Base-by-base conservation (phyloP, 2,329 filamentous ascomycete genomes). In the Bipolaris oryzae region DNA sequence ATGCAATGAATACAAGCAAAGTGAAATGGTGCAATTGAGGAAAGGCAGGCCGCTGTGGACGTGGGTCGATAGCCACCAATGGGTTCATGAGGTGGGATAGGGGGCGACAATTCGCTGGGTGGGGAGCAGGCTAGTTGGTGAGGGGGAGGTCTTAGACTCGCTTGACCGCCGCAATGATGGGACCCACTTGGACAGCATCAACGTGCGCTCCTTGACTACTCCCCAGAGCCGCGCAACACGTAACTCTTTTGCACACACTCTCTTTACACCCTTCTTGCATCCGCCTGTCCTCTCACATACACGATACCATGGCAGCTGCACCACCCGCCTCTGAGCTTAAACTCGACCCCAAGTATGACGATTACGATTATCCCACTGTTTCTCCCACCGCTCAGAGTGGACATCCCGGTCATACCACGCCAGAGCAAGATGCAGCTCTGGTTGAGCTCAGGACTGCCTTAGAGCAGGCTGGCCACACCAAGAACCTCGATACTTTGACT, bases 301-400 rank as follows among this genome's bases (percentile, higher is more conserved):
- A 49, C 28, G 34, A 53, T 38, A 73, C 39, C 50, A 77, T 77
- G 75, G 71, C 73, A 50, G 63, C 69, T 62, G 46, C 61, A 49
- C 46, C 60, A 48, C 50, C 50, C 9, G 53, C 65, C 35, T 60
- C 53, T 57, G 68, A 67, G 76, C 62, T 83, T 66, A 77, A 81
- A 66, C 79, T 92, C 70, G 88, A 96, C 79, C 84, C 91, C 76
- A 97, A 96, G 81, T 96, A 98, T 83, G 95, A 98, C 81, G 78
- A 96, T 82, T 98, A 95, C 79, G 93, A 97, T 79, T 98, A 86
- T 82, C 95, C 95, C 62, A 91, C 88, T 63, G 89, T 85, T 61
- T 87, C 91, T 44, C 85, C 90, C 53, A 85, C 86, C 67, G 76
- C 84, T 44, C 85, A 88, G 74, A 81, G 82, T 69, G 95, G 95